Conservation (phyloP, 345 rosid species). For the Reutealis trisperma region DNA sequence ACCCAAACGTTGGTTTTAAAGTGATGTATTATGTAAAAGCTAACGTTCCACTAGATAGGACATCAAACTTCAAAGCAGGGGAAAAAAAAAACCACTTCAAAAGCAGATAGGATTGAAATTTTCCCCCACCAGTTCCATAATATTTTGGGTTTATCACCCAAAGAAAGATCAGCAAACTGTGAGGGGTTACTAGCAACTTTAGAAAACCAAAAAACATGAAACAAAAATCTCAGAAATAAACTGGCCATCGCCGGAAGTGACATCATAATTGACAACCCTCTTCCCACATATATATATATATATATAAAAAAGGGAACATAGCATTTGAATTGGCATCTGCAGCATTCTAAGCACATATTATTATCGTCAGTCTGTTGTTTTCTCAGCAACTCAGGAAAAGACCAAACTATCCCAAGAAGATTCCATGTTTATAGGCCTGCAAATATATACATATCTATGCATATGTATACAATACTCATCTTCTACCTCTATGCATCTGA, state of each 20-base stretch:
- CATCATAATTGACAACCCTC: not conserved
- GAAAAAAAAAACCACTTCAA: no score
- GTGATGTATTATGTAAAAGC: not conserved
- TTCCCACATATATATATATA: no score
- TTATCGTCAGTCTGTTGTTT: not conserved
- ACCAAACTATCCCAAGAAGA: not conserved
- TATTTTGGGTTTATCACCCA: not conserved
- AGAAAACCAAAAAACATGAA: not conserved
- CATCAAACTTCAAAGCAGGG: not conserved
- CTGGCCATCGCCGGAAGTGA: not conserved
- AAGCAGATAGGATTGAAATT: not conserved
- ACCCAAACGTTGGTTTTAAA: not conserved
- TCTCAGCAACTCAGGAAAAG: not conserved
- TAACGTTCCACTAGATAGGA: not conserved
- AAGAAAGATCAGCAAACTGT: not conserved
- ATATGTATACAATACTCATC: not conserved
- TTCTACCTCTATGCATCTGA: not conserved
- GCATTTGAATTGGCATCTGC: not conserved
- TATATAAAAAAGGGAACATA: not conserved
- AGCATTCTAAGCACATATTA: not conserved
- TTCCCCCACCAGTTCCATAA: not conserved
- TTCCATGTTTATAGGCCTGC: slow-evolving; percentile 5
- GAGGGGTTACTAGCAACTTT: not conserved
- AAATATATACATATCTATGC: not conserved
- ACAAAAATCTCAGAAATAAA: not conserved